Evolutionary conservation across 2,329 filamentous ascomycete genomes (phyloP).

Genomic region (Tolypocladium paradoxum): DNA sequence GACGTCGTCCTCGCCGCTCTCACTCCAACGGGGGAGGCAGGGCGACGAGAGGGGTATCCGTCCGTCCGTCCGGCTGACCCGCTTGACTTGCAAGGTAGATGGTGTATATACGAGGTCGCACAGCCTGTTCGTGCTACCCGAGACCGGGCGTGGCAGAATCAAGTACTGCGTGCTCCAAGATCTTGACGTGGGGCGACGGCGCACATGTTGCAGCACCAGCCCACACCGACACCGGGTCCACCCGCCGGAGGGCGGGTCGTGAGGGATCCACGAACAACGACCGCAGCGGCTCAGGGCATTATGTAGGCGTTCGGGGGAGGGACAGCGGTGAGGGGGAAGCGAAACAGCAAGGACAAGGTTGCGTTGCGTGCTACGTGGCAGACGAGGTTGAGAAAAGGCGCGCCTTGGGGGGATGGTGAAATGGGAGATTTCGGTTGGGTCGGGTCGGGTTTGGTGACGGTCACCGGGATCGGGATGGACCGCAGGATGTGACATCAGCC

Average conservation of each 20-base stretch:
- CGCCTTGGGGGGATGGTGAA: not conserved
- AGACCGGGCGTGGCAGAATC: not conserved
- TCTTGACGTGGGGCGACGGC: constrained; percentile 6
- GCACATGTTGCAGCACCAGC: constrained; percentile 1
- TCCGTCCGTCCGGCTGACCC: not conserved
- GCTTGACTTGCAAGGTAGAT: not conserved
- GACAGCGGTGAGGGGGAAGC: not conserved
- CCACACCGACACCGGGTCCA: not conserved
- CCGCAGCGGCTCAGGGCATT: not conserved
- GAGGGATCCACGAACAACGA: not conserved
- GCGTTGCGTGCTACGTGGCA: no score
- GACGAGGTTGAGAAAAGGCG: not conserved
- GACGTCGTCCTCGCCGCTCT: not conserved
- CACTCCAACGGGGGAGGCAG: not conserved
- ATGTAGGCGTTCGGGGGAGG: not conserved
- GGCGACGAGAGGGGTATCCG: not conserved
- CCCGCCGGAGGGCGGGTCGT: not conserved
- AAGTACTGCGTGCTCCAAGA: not conserved
- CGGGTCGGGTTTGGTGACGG: not conserved
- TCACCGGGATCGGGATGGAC: not conserved
- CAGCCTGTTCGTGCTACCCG: not conserved
- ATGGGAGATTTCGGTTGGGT: not conserved
- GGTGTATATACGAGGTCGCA: not conserved
- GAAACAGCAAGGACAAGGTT: not conserved
- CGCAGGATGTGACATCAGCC: not conserved